These are phyloP conservation scores for Aureobasidium uvarum DNA, from an alignment of 2,329 filamentous ascomycete genomes.

Conservation along the genomic window DNA sequence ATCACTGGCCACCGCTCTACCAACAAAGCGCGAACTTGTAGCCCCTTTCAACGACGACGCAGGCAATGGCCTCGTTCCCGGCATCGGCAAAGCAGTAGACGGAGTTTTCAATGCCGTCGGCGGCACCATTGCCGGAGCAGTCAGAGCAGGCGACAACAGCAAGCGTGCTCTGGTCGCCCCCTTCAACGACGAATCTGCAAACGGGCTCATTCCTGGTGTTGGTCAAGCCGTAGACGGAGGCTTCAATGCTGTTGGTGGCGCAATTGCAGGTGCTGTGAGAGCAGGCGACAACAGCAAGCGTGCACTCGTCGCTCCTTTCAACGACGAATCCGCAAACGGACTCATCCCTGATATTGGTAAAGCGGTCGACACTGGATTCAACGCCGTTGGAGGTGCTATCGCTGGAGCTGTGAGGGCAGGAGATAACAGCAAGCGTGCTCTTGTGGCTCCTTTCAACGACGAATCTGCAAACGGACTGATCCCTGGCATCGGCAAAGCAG, in stretches of 20 bases:
- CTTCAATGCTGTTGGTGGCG: background rate
- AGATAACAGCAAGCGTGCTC: background rate
- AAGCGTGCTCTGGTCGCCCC: background rate
- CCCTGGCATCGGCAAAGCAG: background rate
- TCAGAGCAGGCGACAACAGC: background rate
- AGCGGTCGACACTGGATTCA: background rate
- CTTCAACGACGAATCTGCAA: background rate
- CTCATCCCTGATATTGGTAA: background rate
- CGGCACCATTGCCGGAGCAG: too few species aligned
- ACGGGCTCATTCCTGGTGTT: background rate
- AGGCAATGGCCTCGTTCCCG: background rate
- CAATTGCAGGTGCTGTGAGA: background rate
- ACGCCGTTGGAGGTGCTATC: background rate
- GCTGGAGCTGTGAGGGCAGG: background rate
- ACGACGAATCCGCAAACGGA: background rate
- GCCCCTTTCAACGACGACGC: background rate
- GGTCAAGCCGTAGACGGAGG: background rate
- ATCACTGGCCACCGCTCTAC: background rate
- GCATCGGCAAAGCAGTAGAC: background rate
- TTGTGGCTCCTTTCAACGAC: background rate
- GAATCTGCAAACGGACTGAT: background rate
- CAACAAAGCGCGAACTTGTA: background rate
- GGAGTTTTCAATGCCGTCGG: background rate
- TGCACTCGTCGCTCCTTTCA: background rate
- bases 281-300: background rate